Evolutionary conservation across 768 basidiomycete species (phyloP).

Genomic region (Lanmaoa pseudosensibilis): DNA sequence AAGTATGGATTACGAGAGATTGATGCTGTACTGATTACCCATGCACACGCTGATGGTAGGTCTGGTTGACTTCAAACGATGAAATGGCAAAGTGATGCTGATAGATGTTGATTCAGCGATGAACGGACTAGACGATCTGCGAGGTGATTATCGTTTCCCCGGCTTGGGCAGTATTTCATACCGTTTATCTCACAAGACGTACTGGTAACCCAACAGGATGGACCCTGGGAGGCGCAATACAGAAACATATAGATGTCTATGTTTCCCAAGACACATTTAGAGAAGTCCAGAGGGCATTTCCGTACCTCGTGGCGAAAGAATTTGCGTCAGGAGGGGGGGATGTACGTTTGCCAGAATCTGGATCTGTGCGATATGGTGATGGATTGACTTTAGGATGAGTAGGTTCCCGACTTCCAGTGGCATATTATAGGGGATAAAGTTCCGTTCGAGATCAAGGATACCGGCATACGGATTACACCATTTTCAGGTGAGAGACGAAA

Average conservation of each 20-base stretch:
- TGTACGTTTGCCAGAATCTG: constrained; percentile 38
- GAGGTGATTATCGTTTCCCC: constrained; percentile 48
- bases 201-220: constrained; percentile 49
- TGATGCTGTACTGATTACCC: constrained; percentile 79
- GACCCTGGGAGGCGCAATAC: constrained; percentile 67
- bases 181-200: constrained; percentile 4
- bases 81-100: not conserved
- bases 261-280: constrained; percentile 61
- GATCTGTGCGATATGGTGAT: not conserved
- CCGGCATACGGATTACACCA: constrained; percentile 62
- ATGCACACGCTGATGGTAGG: constrained; percentile 80
- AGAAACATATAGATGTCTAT: constrained; percentile 74
- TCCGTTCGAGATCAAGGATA: constrained; percentile 66
- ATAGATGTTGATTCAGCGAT: constrained; percentile 51
- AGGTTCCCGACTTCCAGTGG: constrained; percentile 85
- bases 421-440: constrained; percentile 71
- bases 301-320: constrained; percentile 76
- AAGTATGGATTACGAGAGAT: constrained; percentile 71
- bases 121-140: constrained; percentile 86
- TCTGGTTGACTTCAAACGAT: not conserved
- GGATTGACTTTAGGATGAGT: constrained; percentile 7
- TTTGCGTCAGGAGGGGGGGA: constrained; percentile 80
- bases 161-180: not conserved
- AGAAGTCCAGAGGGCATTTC: constrained; percentile 71
- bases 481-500: constrained; percentile 51